Evolutionary conservation across 2,329 filamentous ascomycete genomes (phyloP), one percentile per base, ranked within the genome.

Genomic region (Chrysosporium keratinophilum): DNA sequence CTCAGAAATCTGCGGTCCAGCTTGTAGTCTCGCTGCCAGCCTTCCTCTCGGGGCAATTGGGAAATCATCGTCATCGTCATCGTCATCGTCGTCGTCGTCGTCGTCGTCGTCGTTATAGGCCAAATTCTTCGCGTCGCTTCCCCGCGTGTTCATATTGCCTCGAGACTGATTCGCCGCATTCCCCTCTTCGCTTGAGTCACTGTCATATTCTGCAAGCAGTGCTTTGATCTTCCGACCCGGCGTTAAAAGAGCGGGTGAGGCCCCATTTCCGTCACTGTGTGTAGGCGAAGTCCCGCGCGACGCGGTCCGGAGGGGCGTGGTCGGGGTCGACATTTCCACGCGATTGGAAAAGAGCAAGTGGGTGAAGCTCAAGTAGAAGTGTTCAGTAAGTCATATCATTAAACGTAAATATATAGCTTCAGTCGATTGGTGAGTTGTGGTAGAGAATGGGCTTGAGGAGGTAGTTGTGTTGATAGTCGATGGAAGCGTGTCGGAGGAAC

Each of bases 1-100:
- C 3, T 23, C 11, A 6, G 37, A 28, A 35, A 62, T 63, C 61
- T 65, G 74, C 35, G 73, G 68, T 55, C 74, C 56, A 23, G 64
- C 76, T 57, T 78, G 76, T 76, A 88, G 81, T 50, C 80, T 76
- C 14, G 83, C 76, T 11, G 83, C 83, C 60, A 87, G 73, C 50
- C 79, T 78, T 20, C 84, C 83, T 52, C 78, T 76, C 0, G 84
- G 84, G 43, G 76, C 67, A 46, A 78, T 70, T 31, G 69, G 60
- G 33, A 60, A 17, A 12, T 59, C 61, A 11, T 74, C 73, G 34
- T 76, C 73, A n/a, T 76, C 75, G n/a, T 76, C 73, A 1, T 70
- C 66, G 2, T 71, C 65, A 3, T 60, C 63, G 2, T 67, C 65
- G 17, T 64, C 62, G n/a, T 65, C 63, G 14, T 62, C 62, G 0